Conservation (phyloP, 345 rosid species). For the Microcos paniculata region DNA sequence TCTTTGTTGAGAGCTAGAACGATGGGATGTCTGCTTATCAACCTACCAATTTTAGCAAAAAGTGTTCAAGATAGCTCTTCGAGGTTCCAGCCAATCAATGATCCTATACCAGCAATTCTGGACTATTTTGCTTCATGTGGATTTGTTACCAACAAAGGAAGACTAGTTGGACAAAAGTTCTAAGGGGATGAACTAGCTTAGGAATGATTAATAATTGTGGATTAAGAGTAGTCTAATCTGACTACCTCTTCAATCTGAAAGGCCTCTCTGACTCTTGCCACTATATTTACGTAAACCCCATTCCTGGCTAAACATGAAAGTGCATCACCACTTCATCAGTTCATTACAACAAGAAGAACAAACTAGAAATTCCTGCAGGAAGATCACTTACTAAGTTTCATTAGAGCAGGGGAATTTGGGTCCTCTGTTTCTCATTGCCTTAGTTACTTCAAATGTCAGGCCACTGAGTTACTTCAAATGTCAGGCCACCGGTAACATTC, state of each 20-base stretch:
- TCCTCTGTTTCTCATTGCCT: conserved; percentile 75
- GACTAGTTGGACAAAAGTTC: too few relatives aligned
- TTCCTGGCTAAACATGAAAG: conserved; percentile 63
- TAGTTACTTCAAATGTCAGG: too few relatives aligned
- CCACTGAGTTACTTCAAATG: too few relatives aligned
- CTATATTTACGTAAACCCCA: conserved; percentile 81
- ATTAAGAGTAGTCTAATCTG: conserved; percentile 84
- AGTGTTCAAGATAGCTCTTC: conserved; percentile 53
- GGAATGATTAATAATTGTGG: too few relatives aligned
- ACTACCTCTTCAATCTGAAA: conserved; percentile 64
- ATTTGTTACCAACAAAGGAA: too few relatives aligned
- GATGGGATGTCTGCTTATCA: conserved; percentile 97
- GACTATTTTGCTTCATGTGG: too few relatives aligned
- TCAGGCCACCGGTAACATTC: conserved; percentile 67
- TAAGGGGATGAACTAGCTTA: too few relatives aligned
- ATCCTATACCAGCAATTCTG: conserved; percentile 81
- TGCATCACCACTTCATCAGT: not conserved
- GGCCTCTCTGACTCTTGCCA: conserved; percentile 66
- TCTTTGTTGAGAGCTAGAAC: conserved; percentile 96
- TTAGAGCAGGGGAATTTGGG: conserved; percentile 51
- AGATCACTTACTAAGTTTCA: conserved; percentile 69
- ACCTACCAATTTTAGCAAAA: conserved; percentile 77
- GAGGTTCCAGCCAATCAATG: conserved; percentile 65
- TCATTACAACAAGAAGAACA: not conserved
- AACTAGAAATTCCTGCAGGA: not conserved